These are phyloP conservation scores for Pyrus pyrifolia DNA, from an alignment of 306 rosid species.

Conservation along the genomic window DNA sequence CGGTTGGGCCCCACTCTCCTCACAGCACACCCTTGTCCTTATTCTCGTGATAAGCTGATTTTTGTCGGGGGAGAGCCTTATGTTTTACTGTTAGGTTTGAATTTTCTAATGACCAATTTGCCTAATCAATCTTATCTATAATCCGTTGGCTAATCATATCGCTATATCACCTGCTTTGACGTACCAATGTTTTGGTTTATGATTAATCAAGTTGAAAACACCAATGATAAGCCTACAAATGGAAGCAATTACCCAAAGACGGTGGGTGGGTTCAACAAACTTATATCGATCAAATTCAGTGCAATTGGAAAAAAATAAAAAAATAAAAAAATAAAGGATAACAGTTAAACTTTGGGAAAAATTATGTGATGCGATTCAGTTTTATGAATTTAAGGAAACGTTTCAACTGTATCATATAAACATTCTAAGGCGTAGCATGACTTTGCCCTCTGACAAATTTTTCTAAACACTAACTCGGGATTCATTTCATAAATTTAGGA, in stretches of 20 bases:
- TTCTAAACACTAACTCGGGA: background rate
- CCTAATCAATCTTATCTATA: background rate
- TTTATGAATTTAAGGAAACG: too few relatives aligned
- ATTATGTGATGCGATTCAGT: too few relatives aligned
- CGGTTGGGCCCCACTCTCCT: background rate
- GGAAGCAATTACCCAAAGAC: background rate
- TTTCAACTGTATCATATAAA: too few relatives aligned
- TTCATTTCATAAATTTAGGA: too few relatives aligned
- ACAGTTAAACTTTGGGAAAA: background rate
- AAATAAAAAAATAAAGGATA: background rate
- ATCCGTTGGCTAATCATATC: background rate
- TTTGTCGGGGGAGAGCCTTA: background rate
- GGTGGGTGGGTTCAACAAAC: background rate
- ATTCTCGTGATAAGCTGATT: constrained; percentile 1
- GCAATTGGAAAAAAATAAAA: background rate
- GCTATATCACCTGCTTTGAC: background rate
- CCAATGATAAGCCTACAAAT: background rate
- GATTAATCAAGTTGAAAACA: background rate
- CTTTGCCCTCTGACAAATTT: too few relatives aligned
- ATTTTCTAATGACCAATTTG: background rate
- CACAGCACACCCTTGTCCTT: background rate
- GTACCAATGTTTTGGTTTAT: background rate
- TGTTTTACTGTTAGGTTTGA: background rate
- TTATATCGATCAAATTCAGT: background rate
- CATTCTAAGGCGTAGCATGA: too few relatives aligned